Evolutionary conservation across 1,284 basidiomycete species (phyloP), one percentile per base, ranked within the genome.

Genomic region (Boletus smithii): DNA sequence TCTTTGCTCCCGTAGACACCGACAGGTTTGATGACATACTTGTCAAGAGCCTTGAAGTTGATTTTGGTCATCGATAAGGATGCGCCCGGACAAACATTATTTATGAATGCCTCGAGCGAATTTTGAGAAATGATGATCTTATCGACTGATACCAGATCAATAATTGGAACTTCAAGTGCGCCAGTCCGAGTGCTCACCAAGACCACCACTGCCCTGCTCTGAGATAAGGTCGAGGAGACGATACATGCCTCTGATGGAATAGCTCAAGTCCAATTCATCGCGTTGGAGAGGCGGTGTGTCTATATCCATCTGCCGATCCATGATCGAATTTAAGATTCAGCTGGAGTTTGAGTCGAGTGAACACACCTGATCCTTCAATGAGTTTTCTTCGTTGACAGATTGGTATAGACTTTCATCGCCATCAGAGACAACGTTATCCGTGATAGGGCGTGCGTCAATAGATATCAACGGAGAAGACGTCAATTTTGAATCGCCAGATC

Each of bases 111-210:
- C 48, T 69, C 60, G 3, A 80, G 58, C 0, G 72, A 72, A 8
- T 68, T 65, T 57, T 78, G 75, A 14, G 69, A 69, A 39, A 81
- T 80, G 58, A 83, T 73, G 30, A 83, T 71, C 54, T 83, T 81
- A 48, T 80, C 77, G 33, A 77, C 77, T 81, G 49, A 42, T 17
- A 14, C 32, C 11, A 22, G 0, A 41, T 36, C n/a, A 31, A 26
- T 1, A 2, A 29, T 30, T 9, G 26, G 13, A 36, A 24, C 10
- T 31, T 31, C n/a, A 24, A 9, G 13, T 0, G 8, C 2, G 6
- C 14, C 1, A 1, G 14, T 10, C 8, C 11, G 3, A 41, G 9
- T 20, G 4, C 66, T 55, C 54, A 77, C 78, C 77, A 5, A 76
- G 64, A 9, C 80, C 79, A 2, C 75, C 71, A 34, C 70, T 76